Base-by-base conservation (phyloP, 1,284 basidiomycete genomes). In the Boletus semigastroideus region DNA sequence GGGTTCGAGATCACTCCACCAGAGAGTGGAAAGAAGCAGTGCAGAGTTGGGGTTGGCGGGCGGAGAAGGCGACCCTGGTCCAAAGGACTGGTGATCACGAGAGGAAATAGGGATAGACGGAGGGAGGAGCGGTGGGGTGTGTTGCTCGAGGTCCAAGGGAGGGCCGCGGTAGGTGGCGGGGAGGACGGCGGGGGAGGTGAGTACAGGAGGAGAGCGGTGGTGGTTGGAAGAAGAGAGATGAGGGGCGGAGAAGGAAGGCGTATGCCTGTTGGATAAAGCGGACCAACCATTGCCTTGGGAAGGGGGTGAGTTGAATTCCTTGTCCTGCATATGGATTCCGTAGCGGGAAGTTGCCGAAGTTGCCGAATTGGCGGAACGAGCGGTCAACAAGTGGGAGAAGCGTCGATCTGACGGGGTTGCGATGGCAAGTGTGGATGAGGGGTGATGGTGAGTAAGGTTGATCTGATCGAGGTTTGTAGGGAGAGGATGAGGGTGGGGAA, bases 1-100 rank as follows among this genome's bases (percentile, higher is more conserved):
- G 61, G 86, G 83, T 70, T 93, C 91, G 52, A 92, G 79, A 64
- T 89, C 85, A 61, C 84, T 82, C 85, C 90, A 90, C 78, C 83
- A 88, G 54, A 92, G 82, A 20, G 86, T 85, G 37, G 77, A 78
- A 57, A 75, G 75, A 44, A 74, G 61, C 9, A 66, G 44, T 62
- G 58, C 52, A 48, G 72, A 61, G 54, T 63, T 70, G 37, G 60
- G 41, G 53, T 64, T 59, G 25, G 48, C 51, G 38, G 66, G 54
- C 40, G 67, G 58, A 45, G 65, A 56, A 51, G 62, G 60, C 43
- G 62, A 55, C 22, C 57, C 51, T 39, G 69, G 54, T 49, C 53
- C 58, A 48, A 56, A 25, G 42, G 59, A 53, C 28, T 57, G 58
- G 46, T 60, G 57, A 46, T 61, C 61, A 30, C 53, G 59, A 43